A percentile compares a stretch with the other conserved stretches of the same genome.
phyloP scores from a whole-genome alignment of 768 basidiomycete genomes.

The Saitozyma podzolica region DNA sequence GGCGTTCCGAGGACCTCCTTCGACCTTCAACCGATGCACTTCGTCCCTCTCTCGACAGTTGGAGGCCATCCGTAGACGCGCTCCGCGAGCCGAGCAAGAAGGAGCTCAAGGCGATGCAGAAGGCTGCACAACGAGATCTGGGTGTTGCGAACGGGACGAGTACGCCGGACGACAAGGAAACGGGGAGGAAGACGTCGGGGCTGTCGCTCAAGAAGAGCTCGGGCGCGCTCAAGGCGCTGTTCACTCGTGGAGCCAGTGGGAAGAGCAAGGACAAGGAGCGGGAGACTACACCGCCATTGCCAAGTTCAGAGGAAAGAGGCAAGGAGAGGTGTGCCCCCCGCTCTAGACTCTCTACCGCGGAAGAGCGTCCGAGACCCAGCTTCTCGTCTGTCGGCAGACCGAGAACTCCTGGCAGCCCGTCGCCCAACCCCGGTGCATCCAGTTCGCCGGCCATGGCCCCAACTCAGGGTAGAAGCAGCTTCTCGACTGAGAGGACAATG shows the following conservation, averaged over 20 bases:
- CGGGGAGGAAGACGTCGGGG: slow-evolving; percentile 34
- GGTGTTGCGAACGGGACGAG: slow-evolving; percentile 23
- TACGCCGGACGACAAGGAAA: slow-evolving; percentile 3
- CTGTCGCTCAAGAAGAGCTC: slow-evolving; percentile 46
- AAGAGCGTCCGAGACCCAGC: slow-evolving; percentile 5
- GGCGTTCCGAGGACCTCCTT: slow-evolving; percentile 34
- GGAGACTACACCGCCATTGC: slow-evolving; percentile 23
- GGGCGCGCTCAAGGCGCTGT: slow-evolving; percentile 46
- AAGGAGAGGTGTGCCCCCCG: slow-evolving; percentile 7
- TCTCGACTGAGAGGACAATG: slow-evolving; percentile 24
- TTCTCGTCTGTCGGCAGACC: neutral
- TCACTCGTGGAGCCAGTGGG: slow-evolving; percentile 34
- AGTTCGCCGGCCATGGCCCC: too few species aligned
- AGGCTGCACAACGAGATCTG: slow-evolving; percentile 18
- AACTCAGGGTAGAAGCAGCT: neutral
- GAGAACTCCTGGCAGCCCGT: neutral
- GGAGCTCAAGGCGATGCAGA: slow-evolving; percentile 28
- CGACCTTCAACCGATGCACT: slow-evolving; percentile 16
- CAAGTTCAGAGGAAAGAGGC: slow-evolving; percentile 15
- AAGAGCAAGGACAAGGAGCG: slow-evolving; percentile 44
- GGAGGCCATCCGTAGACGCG: neutral
- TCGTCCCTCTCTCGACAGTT: neutral
- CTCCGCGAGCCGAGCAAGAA: slow-evolving; percentile 17
- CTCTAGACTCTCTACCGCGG: slow-evolving; percentile 11
- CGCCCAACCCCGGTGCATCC: too few species aligned